These are phyloP conservation scores for Solanum commersonii DNA, from an alignment of 257 asterid genomes.

Conservation along the genomic window DNA sequence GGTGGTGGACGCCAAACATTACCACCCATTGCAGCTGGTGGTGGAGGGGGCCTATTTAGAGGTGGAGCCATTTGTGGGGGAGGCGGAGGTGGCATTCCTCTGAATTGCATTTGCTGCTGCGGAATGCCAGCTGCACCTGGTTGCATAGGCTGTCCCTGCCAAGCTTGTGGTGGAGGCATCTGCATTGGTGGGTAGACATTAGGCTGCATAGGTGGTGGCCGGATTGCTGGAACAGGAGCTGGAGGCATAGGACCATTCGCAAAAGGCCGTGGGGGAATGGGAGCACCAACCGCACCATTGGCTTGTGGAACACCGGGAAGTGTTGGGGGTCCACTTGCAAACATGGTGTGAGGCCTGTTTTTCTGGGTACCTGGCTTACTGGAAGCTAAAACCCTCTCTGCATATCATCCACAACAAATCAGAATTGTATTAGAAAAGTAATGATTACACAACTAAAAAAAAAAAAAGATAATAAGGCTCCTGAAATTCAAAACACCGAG, in stretches of 20 bases:
- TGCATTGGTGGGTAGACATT: slow-evolving; percentile 45
- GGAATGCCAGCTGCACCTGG: slow-evolving; percentile 36
- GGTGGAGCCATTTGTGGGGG: slow-evolving; percentile 48
- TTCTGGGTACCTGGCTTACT: slow-evolving; percentile 69
- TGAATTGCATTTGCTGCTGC: slow-evolving; percentile 55
- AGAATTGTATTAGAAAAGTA: background rate
- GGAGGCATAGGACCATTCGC: slow-evolving; percentile 61
- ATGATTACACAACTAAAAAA: background rate
- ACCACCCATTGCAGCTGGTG: slow-evolving; percentile 47
- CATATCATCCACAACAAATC: slow-evolving; percentile 7
- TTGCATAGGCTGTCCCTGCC: slow-evolving; percentile 78
- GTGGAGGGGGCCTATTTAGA: slow-evolving; percentile 63
- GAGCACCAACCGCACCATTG: slow-evolving; percentile 37
- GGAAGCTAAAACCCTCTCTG: slow-evolving; percentile 90
- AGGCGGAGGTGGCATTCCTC: slow-evolving; percentile 73
- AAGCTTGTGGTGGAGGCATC: slow-evolving; percentile 43
- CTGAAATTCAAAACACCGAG: background rate
- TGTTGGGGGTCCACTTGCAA: slow-evolving; percentile 92
- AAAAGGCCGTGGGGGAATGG: slow-evolving; percentile 68
- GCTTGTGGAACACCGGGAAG: slow-evolving; percentile 42
- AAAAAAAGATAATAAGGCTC: no score
- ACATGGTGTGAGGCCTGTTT: slow-evolving; percentile 91
- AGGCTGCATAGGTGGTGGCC: slow-evolving; percentile 51
- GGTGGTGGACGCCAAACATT: background rate
- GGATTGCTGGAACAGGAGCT: slow-evolving; percentile 41